Percentiles rank a stretch among this genome's conserved stretches.
Conservation (phyloP, 768 basidiomycete species). For the Termitomyces sp. region DNA sequence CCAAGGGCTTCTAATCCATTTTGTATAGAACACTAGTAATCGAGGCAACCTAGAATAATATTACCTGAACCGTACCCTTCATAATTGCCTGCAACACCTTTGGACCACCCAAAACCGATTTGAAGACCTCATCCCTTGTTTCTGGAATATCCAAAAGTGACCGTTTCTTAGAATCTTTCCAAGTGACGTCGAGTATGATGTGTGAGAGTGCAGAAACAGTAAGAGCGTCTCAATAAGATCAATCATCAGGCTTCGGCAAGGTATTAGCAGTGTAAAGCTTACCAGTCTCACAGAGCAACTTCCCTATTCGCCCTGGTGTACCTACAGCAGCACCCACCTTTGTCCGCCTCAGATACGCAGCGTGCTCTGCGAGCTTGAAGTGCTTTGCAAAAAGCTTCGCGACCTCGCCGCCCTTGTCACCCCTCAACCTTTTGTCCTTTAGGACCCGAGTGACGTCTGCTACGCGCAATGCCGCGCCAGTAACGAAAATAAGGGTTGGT, state of each 20-base stretch:
- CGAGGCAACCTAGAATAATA: conserved; percentile 53
- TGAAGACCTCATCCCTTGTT: conserved; percentile 77
- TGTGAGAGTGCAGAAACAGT: conserved; percentile 73
- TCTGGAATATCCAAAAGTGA: conserved; percentile 79
- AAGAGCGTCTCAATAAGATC: conserved; percentile 54
- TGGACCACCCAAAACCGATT: conserved; percentile 59
- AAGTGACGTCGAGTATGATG: conserved; percentile 74
- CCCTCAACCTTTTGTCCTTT: conserved; percentile 61
- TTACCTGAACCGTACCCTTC: conserved; percentile 73
- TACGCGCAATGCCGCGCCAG: conserved; percentile 90
- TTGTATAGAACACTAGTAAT: conserved; percentile 9
- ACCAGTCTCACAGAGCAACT: conserved; percentile 73
- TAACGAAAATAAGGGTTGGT: conserved; percentile 80
- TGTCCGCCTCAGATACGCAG: conserved; percentile 77
- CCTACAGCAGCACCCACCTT: conserved; percentile 87
- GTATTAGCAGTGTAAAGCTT: conserved; percentile 12
- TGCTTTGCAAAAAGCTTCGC: conserved; percentile 96
- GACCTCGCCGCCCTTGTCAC: conserved; percentile 85
- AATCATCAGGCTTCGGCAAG: conserved; percentile 1
- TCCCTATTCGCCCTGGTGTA: conserved; percentile 88
- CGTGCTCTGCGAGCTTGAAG: conserved; percentile 86
- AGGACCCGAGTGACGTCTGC: conserved; percentile 78
- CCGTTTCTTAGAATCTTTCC: conserved; percentile 72
- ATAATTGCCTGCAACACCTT: conserved; percentile 57
- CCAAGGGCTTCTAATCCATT: conserved; percentile 76